Base-by-base conservation (phyloP, 2,329 filamentous ascomycete genomes). In the Fusarium floridanum region DNA sequence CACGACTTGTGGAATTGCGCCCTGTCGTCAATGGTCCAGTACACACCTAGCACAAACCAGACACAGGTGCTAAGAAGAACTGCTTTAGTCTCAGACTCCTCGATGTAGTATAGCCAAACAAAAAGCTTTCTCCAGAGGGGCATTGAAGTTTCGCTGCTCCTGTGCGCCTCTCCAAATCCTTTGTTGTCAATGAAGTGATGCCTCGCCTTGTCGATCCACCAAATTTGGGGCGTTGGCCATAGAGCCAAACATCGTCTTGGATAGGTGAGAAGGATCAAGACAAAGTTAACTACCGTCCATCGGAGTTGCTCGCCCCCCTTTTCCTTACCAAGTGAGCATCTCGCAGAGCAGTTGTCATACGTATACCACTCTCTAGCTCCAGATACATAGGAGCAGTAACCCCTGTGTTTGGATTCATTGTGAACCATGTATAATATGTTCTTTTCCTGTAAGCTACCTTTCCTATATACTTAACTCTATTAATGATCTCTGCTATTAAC, bases 361-460 rank as follows among this genome's bases (percentile, higher is more conserved):
- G 39, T 20, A 10, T 41, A 34, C 56, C 34, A 60, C 8, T 17
- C 56, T 3, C n/a, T 17, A 11, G 56, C 56, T 9, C 36, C 56
- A 27, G 56, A 60, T n/a, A 60, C 22, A 27, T 60, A 41, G 5
- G 56, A 60, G 34, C 56, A 60, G 22, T 60, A 60, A 14, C n/a
- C 27, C 27, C 27, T 27, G 2, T 27, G 27, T 27, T 27, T 5
- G 27, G 27, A 27, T 27, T 27, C 2, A 27, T 27, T 27, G 6
- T 27, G 6, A 27, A 27, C 27, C 22, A 22, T 22, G 22, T 8
- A 27, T 27, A 27, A 27, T 2, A 2, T 8, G 6, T 27, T 27
- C 27, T 27, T 27, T 27, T 27, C 6, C 27, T 27, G 6, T 8
- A 27, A 27, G 27, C 27, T 27, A 27, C 7, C 27, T 27, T 27